These are phyloP conservation scores for Ophiosphaerella herpotricha DNA, from an alignment of 2,329 filamentous ascomycete genomes.

Conservation along the genomic window DNA sequence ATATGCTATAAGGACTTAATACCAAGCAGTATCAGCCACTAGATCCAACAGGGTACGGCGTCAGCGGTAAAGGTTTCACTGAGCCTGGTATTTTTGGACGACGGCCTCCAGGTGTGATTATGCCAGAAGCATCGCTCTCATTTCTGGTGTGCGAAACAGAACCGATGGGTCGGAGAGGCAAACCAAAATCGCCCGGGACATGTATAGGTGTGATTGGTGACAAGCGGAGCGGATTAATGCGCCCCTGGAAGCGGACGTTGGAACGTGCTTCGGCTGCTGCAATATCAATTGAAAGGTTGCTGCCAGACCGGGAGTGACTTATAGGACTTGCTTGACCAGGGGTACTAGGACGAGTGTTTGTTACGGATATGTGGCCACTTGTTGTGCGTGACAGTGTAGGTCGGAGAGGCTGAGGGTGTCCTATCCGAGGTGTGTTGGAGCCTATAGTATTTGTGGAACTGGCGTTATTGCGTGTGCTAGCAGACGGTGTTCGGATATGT, in stretches of 20 bases:
- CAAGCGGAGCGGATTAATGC: constrained; percentile 22
- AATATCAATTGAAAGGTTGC: constrained; percentile 10
- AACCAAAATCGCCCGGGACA: constrained; percentile 4
- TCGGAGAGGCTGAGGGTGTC: background rate
- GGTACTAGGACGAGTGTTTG: constrained; percentile 1
- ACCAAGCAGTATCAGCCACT: too few species aligned
- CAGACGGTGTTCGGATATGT: constrained; percentile 11
- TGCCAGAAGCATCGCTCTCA: constrained; percentile 10
- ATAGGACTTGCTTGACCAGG: constrained; percentile 4
- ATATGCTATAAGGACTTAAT: too few species aligned
- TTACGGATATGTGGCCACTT: background rate
- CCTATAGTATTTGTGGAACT: constrained; percentile 7
- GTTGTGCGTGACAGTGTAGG: constrained; percentile 7
- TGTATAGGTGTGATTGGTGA: constrained; percentile 24
- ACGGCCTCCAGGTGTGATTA: background rate
- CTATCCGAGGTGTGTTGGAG: constrained; percentile 1
- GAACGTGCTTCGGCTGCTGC: background rate
- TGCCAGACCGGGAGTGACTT: constrained; percentile 17
- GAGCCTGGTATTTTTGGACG: constrained; percentile 12
- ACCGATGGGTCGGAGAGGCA: constrained; percentile 9
- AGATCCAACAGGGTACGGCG: constrained; percentile 32
- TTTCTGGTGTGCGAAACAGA: constrained; percentile 7
- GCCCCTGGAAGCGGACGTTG: constrained; percentile 12
- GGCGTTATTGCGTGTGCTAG: constrained; percentile 15
- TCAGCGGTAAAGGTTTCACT: constrained; percentile 37